Base-by-base conservation (phyloP, 345 rosid species). In the Aquilaria yunnanensis region DNA sequence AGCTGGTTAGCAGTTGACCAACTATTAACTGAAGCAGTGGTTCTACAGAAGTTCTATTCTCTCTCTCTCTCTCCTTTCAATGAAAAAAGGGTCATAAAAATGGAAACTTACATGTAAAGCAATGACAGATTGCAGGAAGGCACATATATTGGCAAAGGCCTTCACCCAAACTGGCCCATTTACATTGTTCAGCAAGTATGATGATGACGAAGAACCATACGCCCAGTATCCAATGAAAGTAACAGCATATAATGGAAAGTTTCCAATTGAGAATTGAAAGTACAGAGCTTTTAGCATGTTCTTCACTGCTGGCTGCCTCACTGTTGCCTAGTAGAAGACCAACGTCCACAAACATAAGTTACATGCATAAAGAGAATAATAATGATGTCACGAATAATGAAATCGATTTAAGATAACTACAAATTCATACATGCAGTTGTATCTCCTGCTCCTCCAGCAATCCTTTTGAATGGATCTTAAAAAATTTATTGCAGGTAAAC, bases 191-290 rank as follows among this genome's bases (percentile, higher is more conserved):
- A 94, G 93, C 69, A 94, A 65, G 67, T 90, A 90, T 6, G 89
- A 64, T 0, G 92, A 62, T 10, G 97, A 81, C 10, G 85, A 73
- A 57, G 88, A 67, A n/a, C 99, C 99, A 32, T 94, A 94, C 2
- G 99, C 99, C 99, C 99, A 94, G 48, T 94, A 94, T 14, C 97
- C 99, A 0, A 82, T 68, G 47, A 85, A 85, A 5, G 91, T 72
- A 62, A 90, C 88, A 0, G 85, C 84, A 57, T 73, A 88, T 87
- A 94, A 66, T 0, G 97, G 97, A 34, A 90, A 43, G 59, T 81
- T 76, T 60, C 99, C 99, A 0, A 76, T 70, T 7, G 89, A 70
- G 81, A 94, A 90, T 56, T 90, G 99, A 62, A 90, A 83, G 75
- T 86, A 86, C 31, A 90, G 75, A 73, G 91, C 95, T 49, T 88